Conservation (phyloP, 257 asterid genomes). For the Solanum pimpinellifolium region DNA sequence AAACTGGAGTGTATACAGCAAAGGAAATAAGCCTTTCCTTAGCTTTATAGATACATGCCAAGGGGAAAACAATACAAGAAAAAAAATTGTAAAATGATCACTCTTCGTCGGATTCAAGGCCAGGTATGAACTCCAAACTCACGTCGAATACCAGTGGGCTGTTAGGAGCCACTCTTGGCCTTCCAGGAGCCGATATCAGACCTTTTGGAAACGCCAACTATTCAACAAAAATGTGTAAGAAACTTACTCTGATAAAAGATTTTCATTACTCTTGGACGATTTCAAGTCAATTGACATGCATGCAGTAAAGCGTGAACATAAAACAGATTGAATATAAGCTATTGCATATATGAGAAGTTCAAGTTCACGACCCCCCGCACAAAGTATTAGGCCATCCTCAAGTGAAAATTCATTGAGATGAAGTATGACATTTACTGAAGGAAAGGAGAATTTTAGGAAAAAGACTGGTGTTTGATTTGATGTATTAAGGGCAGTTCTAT, state of each 20-base stretch:
- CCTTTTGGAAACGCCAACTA: conserved; percentile 96
- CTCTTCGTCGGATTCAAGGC: conserved; percentile 63
- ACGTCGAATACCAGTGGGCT: conserved; percentile 86
- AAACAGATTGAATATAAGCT: neutral
- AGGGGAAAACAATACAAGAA: neutral
- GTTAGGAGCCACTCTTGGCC: conserved; percentile 87
- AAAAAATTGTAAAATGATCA: neutral
- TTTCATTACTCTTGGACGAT: neutral
- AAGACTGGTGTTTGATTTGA: neutral
- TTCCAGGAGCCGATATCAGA: conserved; percentile 83
- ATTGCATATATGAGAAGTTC: neutral
- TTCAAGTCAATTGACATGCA: neutral
- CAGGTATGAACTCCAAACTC: conserved; percentile 88
- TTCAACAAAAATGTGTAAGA: conserved; percentile 4
- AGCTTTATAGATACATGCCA: neutral
- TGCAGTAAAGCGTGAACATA: neutral
- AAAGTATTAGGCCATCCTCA: neutral
- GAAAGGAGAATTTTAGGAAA: too few relatives aligned
- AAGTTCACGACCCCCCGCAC: neutral
- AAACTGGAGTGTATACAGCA: too few relatives aligned
- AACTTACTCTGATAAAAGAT: neutral
- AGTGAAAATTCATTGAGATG: too few relatives aligned
- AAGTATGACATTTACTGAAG: too few relatives aligned
- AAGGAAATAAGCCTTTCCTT: neutral
- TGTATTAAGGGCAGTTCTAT: neutral